These are phyloP conservation scores for Penicillium thymicola DNA, from an alignment of 2,329 filamentous ascomycete genomes.

Conservation along the genomic window DNA sequence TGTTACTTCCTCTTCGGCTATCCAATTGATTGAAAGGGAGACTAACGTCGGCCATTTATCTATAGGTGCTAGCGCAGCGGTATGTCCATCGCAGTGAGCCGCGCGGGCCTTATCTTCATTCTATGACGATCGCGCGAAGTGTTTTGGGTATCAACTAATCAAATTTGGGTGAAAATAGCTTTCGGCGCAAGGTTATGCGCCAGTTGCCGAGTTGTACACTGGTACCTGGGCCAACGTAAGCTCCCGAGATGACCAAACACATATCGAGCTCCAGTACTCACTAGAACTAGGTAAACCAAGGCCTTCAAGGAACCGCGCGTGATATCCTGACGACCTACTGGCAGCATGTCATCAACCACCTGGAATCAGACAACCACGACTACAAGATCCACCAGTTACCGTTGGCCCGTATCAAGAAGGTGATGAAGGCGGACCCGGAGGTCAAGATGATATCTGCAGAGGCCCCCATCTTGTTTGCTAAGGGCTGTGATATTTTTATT, in stretches of 20 bases:
- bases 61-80: constrained; percentile 64
- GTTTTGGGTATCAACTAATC: constrained; percentile 9
- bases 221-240: constrained; percentile 92
- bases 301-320: constrained; percentile 85
- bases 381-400: constrained; percentile 98
- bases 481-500: constrained; percentile 98
- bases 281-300: constrained; percentile 76
- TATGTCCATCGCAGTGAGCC: constrained; percentile 44
- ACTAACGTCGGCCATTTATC: constrained; percentile 14
- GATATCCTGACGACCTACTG: constrained; percentile 98
- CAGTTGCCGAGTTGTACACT: constrained; percentile 85
- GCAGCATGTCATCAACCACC: constrained; percentile 95
- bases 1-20: neutral
- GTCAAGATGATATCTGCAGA: constrained; percentile 99
- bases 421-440: constrained; percentile 99
- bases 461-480: constrained; percentile 95
- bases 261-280: constrained; percentile 20
- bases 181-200: constrained; percentile 80
- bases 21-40: neutral
- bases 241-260: constrained; percentile 10
- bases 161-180: constrained; percentile 55
- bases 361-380: constrained; percentile 93
- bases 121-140: neutral
- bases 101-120: neutral
- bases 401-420: constrained; percentile 98